Evolutionary conservation across 495 filamentous ascomycete species (phyloP).

Genomic region (Penicillium flavigenum): DNA sequence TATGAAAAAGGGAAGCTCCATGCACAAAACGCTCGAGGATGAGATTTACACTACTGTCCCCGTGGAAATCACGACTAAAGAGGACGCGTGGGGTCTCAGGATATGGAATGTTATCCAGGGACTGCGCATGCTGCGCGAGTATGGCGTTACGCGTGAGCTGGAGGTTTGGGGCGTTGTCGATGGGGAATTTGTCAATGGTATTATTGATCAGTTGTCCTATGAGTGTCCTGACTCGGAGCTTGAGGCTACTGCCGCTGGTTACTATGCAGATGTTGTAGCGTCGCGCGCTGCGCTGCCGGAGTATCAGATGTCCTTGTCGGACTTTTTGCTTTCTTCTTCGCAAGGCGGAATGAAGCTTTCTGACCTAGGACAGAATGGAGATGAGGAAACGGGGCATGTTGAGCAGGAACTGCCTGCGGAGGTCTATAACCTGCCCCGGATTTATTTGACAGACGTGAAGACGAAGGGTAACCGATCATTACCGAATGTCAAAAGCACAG

Average conservation of each 20-base stretch:
- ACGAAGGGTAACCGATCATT: conserved; percentile 64
- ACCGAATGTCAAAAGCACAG: conserved; percentile 59
- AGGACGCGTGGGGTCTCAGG: conserved; percentile 78
- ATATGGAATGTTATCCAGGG: conserved; percentile 95
- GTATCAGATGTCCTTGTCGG: conserved; percentile 55
- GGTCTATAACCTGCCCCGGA: conserved; percentile 35
- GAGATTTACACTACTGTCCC: conserved; percentile 74
- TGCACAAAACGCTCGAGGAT: conserved; percentile 83
- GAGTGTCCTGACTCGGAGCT: conserved; percentile 69
- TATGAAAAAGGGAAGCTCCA: conserved; percentile 74
- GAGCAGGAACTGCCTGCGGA: conserved; percentile 22
- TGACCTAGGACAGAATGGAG: conserved; percentile 27
- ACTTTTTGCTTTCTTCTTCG: conserved; percentile 48
- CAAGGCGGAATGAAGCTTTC: conserved; percentile 39
- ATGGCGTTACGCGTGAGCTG: conserved; percentile 82
- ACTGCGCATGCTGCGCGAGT: conserved; percentile 69
- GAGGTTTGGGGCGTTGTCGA: conserved; percentile 90
- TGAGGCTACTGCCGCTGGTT: conserved; percentile 50
- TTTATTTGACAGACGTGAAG: conserved; percentile 88
- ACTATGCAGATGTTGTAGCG: conserved; percentile 37
- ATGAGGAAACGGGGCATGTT: conserved; percentile 2
- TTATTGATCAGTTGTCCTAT: conserved; percentile 86
- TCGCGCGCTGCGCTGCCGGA: conserved; percentile 42
- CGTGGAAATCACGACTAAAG: conserved; percentile 68
- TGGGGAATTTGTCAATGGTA: conserved; percentile 79